These are phyloP conservation scores for Sclerotinia subarctica DNA, from an alignment of 2,329 filamentous ascomycete genomes.

Conservation along the genomic window DNA sequence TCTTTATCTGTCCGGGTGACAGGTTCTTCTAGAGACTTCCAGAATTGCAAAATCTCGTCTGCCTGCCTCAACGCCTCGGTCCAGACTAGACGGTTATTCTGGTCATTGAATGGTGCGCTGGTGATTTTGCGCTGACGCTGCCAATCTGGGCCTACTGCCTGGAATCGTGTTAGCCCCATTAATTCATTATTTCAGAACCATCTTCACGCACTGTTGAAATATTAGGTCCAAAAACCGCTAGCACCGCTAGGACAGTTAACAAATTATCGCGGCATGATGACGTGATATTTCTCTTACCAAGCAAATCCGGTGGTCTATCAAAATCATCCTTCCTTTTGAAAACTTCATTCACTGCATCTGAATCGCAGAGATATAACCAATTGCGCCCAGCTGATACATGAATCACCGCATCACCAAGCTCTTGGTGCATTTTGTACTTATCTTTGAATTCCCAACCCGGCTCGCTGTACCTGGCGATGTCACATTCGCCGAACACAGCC, in stretches of 20 bases:
- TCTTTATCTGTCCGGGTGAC: neutral
- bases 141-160: slow-evolving; percentile 9
- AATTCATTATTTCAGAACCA: neutral
- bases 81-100: slow-evolving; percentile 7
- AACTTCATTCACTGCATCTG: slow-evolving; percentile 2
- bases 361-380: slow-evolving; percentile 12
- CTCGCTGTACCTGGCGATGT: neutral
- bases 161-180: neutral
- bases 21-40: neutral
- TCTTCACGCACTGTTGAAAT: neutral
- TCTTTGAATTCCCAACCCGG: slow-evolving; percentile 16
- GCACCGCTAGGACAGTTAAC: neutral
- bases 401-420: slow-evolving; percentile 10
- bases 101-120: neutral
- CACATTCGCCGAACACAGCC: slow-evolving; percentile 5
- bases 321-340: slow-evolving; percentile 14
- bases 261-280: no score
- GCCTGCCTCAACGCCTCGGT: slow-evolving; percentile 9
- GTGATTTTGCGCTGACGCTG: slow-evolving; percentile 13
- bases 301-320: slow-evolving; percentile 11
- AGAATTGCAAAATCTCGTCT: slow-evolving; percentile 12
- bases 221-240: slow-evolving; percentile 9
- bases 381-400: slow-evolving; percentile 11
- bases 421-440: slow-evolving; percentile 3
- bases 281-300: neutral